Conservation (phyloP, 768 basidiomycete genomes). For the Gymnopilus dilepis region DNA sequence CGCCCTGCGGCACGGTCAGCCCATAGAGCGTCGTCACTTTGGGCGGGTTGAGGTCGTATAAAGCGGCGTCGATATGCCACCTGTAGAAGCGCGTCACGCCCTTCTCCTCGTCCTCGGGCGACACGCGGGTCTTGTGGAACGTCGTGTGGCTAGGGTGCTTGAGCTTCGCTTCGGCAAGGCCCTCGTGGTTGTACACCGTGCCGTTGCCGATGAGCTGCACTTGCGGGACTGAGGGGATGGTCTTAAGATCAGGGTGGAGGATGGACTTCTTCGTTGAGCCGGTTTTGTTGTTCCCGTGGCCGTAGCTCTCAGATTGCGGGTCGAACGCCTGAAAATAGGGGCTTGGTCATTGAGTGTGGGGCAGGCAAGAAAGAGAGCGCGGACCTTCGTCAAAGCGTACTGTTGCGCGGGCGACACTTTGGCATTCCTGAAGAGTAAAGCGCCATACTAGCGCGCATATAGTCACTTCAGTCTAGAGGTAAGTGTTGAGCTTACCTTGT, state of each 20-base stretch:
- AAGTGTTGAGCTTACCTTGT: constrained; percentile 72
- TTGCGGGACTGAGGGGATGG: constrained; percentile 85
- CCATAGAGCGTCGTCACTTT: constrained; percentile 88
- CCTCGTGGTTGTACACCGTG: constrained; percentile 78
- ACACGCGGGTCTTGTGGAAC: constrained; percentile 84
- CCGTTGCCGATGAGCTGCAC: constrained; percentile 95
- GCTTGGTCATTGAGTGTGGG: constrained; percentile 13
- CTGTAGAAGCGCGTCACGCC: constrained; percentile 90
- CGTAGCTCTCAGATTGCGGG: constrained; percentile 62
- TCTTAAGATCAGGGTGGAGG: constrained; percentile 89
- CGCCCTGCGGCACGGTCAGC: constrained; percentile 71
- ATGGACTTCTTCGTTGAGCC: constrained; percentile 76
- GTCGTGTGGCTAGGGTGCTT: constrained; percentile 87
- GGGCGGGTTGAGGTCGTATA: constrained; percentile 79
- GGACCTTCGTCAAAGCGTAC: constrained; percentile 83
- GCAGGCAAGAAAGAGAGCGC: constrained; percentile 12
- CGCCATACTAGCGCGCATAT: constrained; percentile 56
- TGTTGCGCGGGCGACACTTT: constrained; percentile 81
- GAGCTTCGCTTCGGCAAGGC: constrained; percentile 75
- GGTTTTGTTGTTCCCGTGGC: constrained; percentile 90
- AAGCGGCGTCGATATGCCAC: constrained; percentile 92
- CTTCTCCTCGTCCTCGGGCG: constrained; percentile 72
- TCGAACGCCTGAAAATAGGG: constrained; percentile 70
- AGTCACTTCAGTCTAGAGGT: not conserved
- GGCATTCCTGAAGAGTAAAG: constrained; percentile 75